Evolutionary conservation across 225 moss, liverwort and hornwort genomes (phyloP).

Genomic region (Bryum argenteum): DNA sequence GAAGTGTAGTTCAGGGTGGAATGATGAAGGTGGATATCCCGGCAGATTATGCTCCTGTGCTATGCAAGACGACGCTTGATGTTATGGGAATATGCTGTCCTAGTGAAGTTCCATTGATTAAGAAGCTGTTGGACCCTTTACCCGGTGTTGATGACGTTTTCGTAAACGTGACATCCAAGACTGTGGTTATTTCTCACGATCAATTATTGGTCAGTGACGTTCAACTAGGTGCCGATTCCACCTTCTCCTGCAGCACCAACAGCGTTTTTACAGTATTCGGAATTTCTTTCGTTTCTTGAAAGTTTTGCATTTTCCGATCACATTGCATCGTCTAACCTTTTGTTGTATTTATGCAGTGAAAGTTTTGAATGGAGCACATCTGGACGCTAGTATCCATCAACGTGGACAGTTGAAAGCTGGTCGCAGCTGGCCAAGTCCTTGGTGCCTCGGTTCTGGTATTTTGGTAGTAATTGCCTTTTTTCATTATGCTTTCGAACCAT

Average conservation of each 20-base stretch:
- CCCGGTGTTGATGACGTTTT: slow-evolving; percentile 82
- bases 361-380: slow-evolving; percentile 81
- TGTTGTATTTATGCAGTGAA: slow-evolving; percentile 63
- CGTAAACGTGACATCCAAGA: slow-evolving; percentile 78
- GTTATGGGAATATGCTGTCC: slow-evolving; percentile 96
- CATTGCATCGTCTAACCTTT: not conserved
- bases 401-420: slow-evolving; percentile 70
- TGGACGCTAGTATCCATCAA: slow-evolving; percentile 83
- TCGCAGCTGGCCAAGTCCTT: slow-evolving; percentile 89
- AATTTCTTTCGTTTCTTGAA: slow-evolving; percentile 5
- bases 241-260: slow-evolving; percentile 14
- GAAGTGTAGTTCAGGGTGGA: slow-evolving; percentile 57
- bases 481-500: slow-evolving; percentile 67
- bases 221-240: slow-evolving; percentile 64
- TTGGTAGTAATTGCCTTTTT: slow-evolving; percentile 74
- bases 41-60: slow-evolving; percentile 42
- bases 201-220: slow-evolving; percentile 64
- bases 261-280: not conserved
- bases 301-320: not conserved
- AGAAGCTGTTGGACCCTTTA: slow-evolving; percentile 77
- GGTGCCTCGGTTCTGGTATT: slow-evolving; percentile 80
- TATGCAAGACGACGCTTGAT: slow-evolving; percentile 78
- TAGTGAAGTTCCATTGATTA: slow-evolving; percentile 82
- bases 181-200: slow-evolving; percentile 78
- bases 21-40: slow-evolving; percentile 76